phyloP scores from a whole-genome alignment of 78 protist genomes.

The Fonticula alba region DNA sequence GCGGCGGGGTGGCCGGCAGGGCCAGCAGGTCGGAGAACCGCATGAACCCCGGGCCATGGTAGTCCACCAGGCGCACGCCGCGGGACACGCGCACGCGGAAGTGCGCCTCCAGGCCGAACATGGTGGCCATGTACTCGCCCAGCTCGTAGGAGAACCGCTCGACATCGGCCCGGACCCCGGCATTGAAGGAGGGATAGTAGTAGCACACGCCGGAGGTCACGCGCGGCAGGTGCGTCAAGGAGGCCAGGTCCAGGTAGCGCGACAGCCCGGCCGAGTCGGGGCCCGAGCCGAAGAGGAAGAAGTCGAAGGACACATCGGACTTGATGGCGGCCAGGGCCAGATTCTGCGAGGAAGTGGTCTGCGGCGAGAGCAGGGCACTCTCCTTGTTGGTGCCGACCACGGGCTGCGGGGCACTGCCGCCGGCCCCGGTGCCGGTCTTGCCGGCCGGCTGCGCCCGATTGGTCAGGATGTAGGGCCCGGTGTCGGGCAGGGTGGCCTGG shows the following conservation, averaged over 20 bases:
- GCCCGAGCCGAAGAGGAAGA: conserved; percentile 18
- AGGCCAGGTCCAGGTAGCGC: conserved; percentile 29
- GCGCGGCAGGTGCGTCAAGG: too few species aligned
- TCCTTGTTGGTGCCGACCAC: conserved; percentile 26
- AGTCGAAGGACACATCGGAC: conserved; percentile 26
- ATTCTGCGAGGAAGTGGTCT: conserved; percentile 26
- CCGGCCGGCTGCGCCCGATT: background rate
- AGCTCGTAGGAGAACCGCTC: conserved; percentile 2
- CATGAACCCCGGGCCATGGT: conserved; percentile 25
- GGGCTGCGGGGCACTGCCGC: background rate
- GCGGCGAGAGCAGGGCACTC: conserved; percentile 17
- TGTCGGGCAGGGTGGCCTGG: background rate
- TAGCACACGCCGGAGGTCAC: too few species aligned
- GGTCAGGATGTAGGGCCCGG: background rate
- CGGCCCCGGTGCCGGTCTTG: background rate
- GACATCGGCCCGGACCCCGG: too few species aligned
- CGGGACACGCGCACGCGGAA: conserved; percentile 21
- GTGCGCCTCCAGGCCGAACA: conserved; percentile 26
- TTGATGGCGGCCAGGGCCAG: conserved; percentile 32
- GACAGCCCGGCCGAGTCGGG: too few species aligned
- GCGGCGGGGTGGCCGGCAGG: conserved; percentile 11
- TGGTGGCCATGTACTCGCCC: background rate
- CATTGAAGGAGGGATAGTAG: too few species aligned
- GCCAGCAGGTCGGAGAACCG: conserved; percentile 18
- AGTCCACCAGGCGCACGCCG: background rate